Conservation (phyloP, 1,139 yeast genomes). For the Pichia sp. region DNA sequence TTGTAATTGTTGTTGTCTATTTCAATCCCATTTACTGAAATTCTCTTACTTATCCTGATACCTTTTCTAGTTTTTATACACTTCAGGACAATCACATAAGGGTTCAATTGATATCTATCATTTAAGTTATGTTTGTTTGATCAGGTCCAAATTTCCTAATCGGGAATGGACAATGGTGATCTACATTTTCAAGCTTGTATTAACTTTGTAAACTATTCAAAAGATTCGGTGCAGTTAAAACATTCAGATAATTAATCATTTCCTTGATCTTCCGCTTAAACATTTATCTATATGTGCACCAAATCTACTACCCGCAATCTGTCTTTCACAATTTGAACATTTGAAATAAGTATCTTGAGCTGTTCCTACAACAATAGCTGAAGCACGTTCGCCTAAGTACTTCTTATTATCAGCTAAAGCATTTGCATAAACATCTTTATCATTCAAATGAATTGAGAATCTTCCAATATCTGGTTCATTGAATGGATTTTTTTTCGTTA, state of each 20-base stretch:
- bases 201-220: too few relatives aligned
- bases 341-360: constrained; percentile 46
- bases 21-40: too few relatives aligned
- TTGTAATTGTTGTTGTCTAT: too few relatives aligned
- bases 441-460: constrained; percentile 25
- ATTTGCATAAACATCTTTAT: constrained; percentile 45
- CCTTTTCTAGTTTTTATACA: too few relatives aligned
- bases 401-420: constrained; percentile 13
- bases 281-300: constrained; percentile 92
- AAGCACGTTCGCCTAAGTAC: constrained; percentile 12
- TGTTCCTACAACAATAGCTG: constrained; percentile 11
- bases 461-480: constrained; percentile 25
- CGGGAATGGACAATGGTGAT: too few relatives aligned
- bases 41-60: too few relatives aligned
- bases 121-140: too few relatives aligned
- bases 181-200: too few relatives aligned
- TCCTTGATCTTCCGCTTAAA: constrained; percentile 51
- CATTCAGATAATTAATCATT: constrained; percentile 11
- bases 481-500: constrained; percentile 5
- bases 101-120: too few relatives aligned
- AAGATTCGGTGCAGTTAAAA: too few relatives aligned
- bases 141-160: too few relatives aligned
- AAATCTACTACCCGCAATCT: constrained; percentile 83
- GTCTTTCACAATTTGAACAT: constrained; percentile 77
- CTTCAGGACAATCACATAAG: too few relatives aligned